Evolutionary conservation across 495 filamentous ascomycete genomes (phyloP).

Genomic region (Annulohypoxylon bovei): DNA sequence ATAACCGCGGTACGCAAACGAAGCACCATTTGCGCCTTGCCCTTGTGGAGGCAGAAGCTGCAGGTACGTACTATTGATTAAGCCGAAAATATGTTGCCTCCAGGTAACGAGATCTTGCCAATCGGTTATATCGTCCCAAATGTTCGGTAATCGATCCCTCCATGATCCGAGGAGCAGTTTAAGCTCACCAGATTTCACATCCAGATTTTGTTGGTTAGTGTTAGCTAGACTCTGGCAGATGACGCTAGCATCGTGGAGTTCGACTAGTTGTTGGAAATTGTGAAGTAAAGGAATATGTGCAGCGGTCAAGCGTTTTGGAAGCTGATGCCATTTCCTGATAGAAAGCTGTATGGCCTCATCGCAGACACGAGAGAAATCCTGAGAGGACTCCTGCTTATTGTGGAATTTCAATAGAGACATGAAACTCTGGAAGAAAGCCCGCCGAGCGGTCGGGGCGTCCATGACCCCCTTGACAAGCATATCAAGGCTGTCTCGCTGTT

Average conservation of each 20-base stretch:
- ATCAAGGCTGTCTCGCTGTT: constrained; percentile 88
- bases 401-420: constrained; percentile 95
- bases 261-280: constrained; percentile 98
- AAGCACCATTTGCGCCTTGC: constrained; percentile 79
- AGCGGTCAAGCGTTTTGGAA: constrained; percentile 91
- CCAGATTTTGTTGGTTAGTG: constrained; percentile 86
- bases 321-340: constrained; percentile 97
- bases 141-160: constrained; percentile 94
- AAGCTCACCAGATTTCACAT: constrained; percentile 92
- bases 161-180: constrained; percentile 94
- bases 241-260: constrained; percentile 96
- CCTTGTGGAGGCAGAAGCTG: constrained; percentile 81
- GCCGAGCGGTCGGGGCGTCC: constrained; percentile 92
- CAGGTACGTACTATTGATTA: constrained; percentile 95
- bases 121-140: constrained; percentile 99
- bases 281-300: constrained; percentile 95
- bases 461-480: constrained; percentile 93
- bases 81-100: constrained; percentile 97
- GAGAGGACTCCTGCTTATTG: constrained; percentile 79
- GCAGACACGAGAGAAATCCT: constrained; percentile 87
- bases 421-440: constrained; percentile 97
- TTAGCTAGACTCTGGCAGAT: constrained; percentile 88
- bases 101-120: constrained; percentile 99
- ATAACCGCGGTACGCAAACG: constrained; percentile 95
- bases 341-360: constrained; percentile 97